Evolutionary conservation across 2,329 filamentous ascomycete genomes (phyloP).

Genomic region (Sclerotiophoma versabilis): DNA sequence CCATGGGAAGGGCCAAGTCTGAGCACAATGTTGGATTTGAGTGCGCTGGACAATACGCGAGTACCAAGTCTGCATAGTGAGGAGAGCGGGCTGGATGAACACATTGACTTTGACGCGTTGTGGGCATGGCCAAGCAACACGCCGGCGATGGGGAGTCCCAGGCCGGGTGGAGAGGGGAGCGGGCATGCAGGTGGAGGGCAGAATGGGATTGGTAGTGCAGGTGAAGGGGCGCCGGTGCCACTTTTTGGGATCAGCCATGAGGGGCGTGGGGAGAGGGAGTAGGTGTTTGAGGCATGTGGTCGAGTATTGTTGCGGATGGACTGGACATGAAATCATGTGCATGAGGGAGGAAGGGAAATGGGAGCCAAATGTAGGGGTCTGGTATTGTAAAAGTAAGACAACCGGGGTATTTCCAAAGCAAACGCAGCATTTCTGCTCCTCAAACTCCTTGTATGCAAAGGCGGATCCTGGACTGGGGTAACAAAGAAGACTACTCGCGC

Average conservation of each 20-base stretch:
- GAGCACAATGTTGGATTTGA: constrained; percentile 49
- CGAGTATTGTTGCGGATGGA: not conserved
- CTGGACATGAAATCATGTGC: not conserved
- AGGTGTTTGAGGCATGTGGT: not conserved
- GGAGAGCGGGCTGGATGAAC: constrained; percentile 47
- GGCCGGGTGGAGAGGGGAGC: constrained; percentile 17
- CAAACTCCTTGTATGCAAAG: constrained; percentile 14
- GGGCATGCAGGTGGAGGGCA: constrained; percentile 28
- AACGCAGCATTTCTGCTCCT: not conserved
- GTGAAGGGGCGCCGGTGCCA: constrained; percentile 35
- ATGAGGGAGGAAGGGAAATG: not conserved
- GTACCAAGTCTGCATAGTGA: constrained; percentile 45
- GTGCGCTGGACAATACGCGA: constrained; percentile 42
- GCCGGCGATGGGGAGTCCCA: constrained; percentile 41
- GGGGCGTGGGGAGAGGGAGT: constrained; percentile 8
- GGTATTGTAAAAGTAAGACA: constrained; percentile 8
- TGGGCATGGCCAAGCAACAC: constrained; percentile 52
- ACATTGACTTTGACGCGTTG: constrained; percentile 52
- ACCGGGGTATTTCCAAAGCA: constrained; percentile 19
- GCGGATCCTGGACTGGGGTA: not conserved
- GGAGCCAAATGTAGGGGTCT: not conserved
- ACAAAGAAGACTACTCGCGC: constrained; percentile 8
- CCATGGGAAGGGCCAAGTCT: constrained; percentile 36
- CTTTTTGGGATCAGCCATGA: constrained; percentile 42
- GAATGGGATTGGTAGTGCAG: constrained; percentile 28